Evolutionary conservation across 108 stramenopile genomes (phyloP), one percentile per base, ranked within the genome.

Genomic region (Cyclotella cryptica): DNA sequence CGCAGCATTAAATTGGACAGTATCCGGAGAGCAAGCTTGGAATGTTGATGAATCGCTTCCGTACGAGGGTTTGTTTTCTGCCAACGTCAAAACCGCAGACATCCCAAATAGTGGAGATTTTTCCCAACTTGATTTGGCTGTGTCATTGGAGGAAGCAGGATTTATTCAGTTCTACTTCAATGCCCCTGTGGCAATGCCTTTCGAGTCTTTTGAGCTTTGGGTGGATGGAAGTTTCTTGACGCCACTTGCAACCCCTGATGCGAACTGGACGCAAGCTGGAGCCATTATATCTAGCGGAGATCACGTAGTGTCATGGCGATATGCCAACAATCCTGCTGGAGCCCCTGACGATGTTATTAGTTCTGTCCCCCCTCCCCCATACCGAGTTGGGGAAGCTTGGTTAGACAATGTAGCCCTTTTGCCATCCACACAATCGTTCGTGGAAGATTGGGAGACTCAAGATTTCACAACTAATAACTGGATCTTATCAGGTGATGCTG

Each of bases 151-250:
- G 35, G 30, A 44, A 7, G 53, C 77, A 61, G 67, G 70, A 19
- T 84, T 74, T 53, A 47, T 77, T 70, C 77, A 77, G 51, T 84
- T 78, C 68, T 84, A 65, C 39, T 78, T 78, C 35, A 77, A 73
- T 69, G 83, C 83, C 10, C 83, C 76, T 0, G 66, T 84, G 35
- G 54, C 72, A n/a, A 69, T 73, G 76, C 83, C 83, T 19, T 84
- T 77, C 54, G 83, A 84, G 30, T 60, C 76, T 0, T 55, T 84
- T 54, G 72, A 78, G 19, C 68, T 84, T 29, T 58, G 49, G 63
- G 83, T 84, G 5, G 83, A 84, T 62, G 83, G 76, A 41, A 52
- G 45, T n/a, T 84, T 84, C 62, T 66, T 65, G 60, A 78, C 72
- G 10, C 68, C 66, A 0, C 77, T 84, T 18, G 41, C 42, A 28